Base-by-base conservation (phyloP, 169 alveolate species). In the Neospora caninum region DNA sequence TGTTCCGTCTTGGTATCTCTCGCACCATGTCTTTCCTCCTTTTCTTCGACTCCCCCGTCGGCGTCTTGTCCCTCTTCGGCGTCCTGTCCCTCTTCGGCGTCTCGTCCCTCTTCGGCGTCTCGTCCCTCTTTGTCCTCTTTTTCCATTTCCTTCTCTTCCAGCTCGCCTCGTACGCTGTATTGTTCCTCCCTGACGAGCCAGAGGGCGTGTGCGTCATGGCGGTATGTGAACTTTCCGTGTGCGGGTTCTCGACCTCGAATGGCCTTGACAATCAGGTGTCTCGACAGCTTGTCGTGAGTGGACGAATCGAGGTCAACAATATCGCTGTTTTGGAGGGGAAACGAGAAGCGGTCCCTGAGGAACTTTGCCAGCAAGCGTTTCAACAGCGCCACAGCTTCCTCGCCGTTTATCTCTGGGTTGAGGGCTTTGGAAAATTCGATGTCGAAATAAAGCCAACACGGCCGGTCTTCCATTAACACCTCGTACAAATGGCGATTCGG, bases 381-480 rank as follows among this genome's bases (percentile, higher is more conserved):
- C 31, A 95, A 80, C 39, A 39, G 70, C 0, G 31, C 78, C 31
- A 92, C 34, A n/a, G 92, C 58, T 42, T 78, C 54, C 54, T 92
- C 54, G 22, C 92, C 96, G 64, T 95, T 83, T 10, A 92, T 45
- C 29, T 45, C 69, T 0, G 67, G 31, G 36, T 95, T 92, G 78
- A 34, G 36, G 1, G 38, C 41, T 54, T 86, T 95, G 45, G 94
- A 80, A 42, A 88, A 95, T 49, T 95, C 96, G 42, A 95, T 83
- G 82, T 95, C 96, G 54, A 95, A 95, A 53, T 93, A 95, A 29
- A 95, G 92, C 96, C 96, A 95, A 27, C 96, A 95, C 20, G 96
- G 96, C 27, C 54, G 88, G n/a, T 82, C 88, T 22, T 45, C 93
- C 36, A 82, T 88, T 31, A 95, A 78, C 39, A 95, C 93, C 54